Conservation (phyloP, 2,329 filamentous ascomycete genomes). For the Colletotrichum incanum region DNA sequence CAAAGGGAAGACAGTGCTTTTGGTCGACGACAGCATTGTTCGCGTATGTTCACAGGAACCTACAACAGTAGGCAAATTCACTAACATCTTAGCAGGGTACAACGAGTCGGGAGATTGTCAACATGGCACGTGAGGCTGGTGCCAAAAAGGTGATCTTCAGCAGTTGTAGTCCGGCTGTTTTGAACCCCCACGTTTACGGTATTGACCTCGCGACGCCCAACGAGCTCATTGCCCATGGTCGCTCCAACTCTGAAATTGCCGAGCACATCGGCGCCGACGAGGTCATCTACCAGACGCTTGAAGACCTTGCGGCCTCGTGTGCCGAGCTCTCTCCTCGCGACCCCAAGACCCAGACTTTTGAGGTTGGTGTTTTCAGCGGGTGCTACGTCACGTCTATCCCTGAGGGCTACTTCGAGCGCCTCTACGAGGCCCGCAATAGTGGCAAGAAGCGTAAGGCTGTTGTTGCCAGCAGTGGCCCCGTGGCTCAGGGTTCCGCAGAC, state of each 20-base stretch:
- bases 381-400: conserved; percentile 87
- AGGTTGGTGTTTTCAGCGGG: conserved; percentile 93
- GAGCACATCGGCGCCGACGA: conserved; percentile 60
- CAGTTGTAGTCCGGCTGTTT: conserved; percentile 73
- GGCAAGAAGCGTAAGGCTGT: conserved; percentile 70
- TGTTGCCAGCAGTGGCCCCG: conserved; percentile 30
- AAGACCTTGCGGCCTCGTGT: conserved; percentile 86
- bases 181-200: conserved; percentile 53
- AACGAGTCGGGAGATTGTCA: conserved; percentile 74
- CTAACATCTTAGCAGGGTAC: conserved; percentile 64
- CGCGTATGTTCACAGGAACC: conserved; percentile 61
- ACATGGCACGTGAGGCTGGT: conserved; percentile 87
- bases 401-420: conserved; percentile 85
- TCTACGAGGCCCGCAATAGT: conserved; percentile 75
- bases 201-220: conserved; percentile 59
- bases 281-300: conserved; percentile 75
- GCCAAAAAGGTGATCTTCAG: conserved; percentile 88
- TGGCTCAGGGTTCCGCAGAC: conserved; percentile 6
- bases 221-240: conserved; percentile 60
- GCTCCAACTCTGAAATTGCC: conserved; percentile 59
- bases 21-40: conserved; percentile 94
- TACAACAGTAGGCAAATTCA: background rate
- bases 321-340: conserved; percentile 76
- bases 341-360: conserved; percentile 75
- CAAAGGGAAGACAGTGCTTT: conserved; percentile 81